A percentile compares a stretch with the other conserved stretches of the same genome.
phyloP scores from a whole-genome alignment of 768 basidiomycete species.

The Mycena alexandri region DNA sequence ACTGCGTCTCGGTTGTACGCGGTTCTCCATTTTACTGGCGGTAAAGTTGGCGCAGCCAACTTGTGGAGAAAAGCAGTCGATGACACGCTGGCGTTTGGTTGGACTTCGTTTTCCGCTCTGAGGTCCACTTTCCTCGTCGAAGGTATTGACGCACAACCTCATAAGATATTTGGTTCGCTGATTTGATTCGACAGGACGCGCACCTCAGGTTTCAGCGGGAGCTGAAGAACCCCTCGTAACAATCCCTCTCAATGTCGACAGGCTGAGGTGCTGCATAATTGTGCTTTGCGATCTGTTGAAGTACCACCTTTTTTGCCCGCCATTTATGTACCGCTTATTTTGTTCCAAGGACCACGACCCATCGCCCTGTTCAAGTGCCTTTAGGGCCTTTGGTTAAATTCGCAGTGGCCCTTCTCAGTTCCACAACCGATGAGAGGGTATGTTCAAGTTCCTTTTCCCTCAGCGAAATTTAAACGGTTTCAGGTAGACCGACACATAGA shows the following conservation, averaged over 20 bases:
- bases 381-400: slow-evolving; percentile 73
- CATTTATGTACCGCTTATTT: not conserved
- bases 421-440: slow-evolving; percentile 64
- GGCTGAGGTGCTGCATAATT: slow-evolving; percentile 65
- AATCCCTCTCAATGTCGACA: slow-evolving; percentile 71
- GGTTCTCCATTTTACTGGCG: slow-evolving; percentile 77
- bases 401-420: slow-evolving; percentile 60
- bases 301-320: slow-evolving; percentile 48
- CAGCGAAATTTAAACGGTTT: not conserved
- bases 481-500: slow-evolving; percentile 68
- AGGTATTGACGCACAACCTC: slow-evolving; percentile 49
- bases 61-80: slow-evolving; percentile 85
- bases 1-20: slow-evolving; percentile 72
- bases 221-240: slow-evolving; percentile 61
- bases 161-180: slow-evolving; percentile 3
- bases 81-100: slow-evolving; percentile 75
- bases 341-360: slow-evolving; percentile 59
- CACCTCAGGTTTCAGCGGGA: slow-evolving; percentile 32
- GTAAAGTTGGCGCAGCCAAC: slow-evolving; percentile 79
- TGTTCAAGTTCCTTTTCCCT: not conserved
- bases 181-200: slow-evolving; percentile 14
- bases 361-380: slow-evolving; percentile 77
- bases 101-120: slow-evolving; percentile 69
- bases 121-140: slow-evolving; percentile 69
- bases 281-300: slow-evolving; percentile 68